phyloP scores from a whole-genome alignment of 1,139 yeast genomes.

The Saccharomyces hybrid region DNA sequence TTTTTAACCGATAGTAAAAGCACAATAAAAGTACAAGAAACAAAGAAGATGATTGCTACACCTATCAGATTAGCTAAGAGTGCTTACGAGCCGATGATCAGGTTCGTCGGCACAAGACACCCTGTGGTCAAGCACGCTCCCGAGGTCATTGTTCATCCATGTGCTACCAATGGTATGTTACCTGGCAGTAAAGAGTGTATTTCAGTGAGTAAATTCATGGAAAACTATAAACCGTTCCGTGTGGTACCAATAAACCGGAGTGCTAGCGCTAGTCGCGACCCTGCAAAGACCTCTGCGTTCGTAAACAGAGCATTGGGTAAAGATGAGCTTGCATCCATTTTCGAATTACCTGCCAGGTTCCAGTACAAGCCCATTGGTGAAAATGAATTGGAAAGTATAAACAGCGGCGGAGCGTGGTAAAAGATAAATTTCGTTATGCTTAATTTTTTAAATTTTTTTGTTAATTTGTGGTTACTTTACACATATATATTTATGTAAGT shows the following conservation, averaged over 20 bases:
- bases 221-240: conserved; percentile 24
- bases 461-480: neutral
- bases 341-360: conserved; percentile 63
- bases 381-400: conserved; percentile 63
- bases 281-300: conserved; percentile 39
- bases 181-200: conserved; percentile 34
- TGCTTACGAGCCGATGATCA: conserved; percentile 47
- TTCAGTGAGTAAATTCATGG: conserved; percentile 26
- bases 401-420: conserved; percentile 61
- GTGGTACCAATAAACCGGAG: conserved; percentile 32
- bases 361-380: conserved; percentile 56
- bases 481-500: neutral
- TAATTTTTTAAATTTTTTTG: conserved; percentile 3
- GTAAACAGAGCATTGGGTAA: conserved; percentile 21
- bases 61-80: conserved; percentile 28
- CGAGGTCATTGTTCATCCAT: conserved; percentile 38
- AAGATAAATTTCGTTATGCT: neutral
- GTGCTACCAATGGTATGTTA: conserved; percentile 38
- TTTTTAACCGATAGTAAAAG: neutral
- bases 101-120: conserved; percentile 49
- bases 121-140: conserved; percentile 26
- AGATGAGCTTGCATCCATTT: conserved; percentile 43
- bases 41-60: conserved; percentile 32
- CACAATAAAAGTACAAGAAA: conserved; percentile 1
- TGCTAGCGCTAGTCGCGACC: conserved; percentile 23